phyloP scores from a whole-genome alignment of 2,329 filamentous ascomycete genomes.

The Penicillium sp. region DNA sequence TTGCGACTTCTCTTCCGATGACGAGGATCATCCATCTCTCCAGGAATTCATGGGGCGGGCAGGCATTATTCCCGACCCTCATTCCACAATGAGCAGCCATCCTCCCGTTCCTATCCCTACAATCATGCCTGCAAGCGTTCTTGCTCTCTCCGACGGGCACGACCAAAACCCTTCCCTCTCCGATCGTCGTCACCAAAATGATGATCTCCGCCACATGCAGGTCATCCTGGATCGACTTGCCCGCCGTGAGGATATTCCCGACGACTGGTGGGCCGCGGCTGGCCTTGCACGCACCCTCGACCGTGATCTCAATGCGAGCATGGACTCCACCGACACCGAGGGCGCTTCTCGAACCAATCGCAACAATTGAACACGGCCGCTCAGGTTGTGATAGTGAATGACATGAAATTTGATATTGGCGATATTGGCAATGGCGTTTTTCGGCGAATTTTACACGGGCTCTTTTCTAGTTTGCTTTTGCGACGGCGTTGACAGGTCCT shows the following conservation, averaged over 20 bases:
- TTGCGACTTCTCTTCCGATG: constrained; percentile 37
- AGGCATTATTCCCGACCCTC: constrained; percentile 23
- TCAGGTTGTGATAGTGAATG: not conserved
- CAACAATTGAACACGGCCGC: constrained; percentile 4
- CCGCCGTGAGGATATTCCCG: constrained; percentile 70
- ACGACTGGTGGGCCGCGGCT: constrained; percentile 75
- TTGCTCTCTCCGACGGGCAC: not conserved
- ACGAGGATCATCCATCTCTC: constrained; percentile 28
- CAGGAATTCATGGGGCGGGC: constrained; percentile 9
- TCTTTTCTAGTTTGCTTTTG: constrained; percentile 1
- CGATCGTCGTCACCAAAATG: constrained; percentile 26
- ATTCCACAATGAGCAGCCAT: constrained; percentile 34
- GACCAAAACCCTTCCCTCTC: constrained; percentile 20
- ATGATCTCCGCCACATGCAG: constrained; percentile 63
- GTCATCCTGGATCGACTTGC: constrained; percentile 68
- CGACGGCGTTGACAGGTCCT: not conserved
- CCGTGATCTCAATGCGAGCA: constrained; percentile 27
- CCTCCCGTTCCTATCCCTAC: constrained; percentile 31
- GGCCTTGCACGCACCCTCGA: constrained; percentile 60
- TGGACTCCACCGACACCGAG: constrained; percentile 24
- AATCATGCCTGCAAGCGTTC: not conserved
- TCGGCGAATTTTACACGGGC: not conserved
- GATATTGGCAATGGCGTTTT: constrained; percentile 1
- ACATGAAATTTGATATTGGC: not conserved
- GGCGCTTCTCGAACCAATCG: constrained; percentile 15